A percentile compares a stretch with the other conserved stretches of the same genome.
Evolutionary conservation across 1,284 basidiomycete species (phyloP).

Genomic region (Cryptococcus hybrid): DNA sequence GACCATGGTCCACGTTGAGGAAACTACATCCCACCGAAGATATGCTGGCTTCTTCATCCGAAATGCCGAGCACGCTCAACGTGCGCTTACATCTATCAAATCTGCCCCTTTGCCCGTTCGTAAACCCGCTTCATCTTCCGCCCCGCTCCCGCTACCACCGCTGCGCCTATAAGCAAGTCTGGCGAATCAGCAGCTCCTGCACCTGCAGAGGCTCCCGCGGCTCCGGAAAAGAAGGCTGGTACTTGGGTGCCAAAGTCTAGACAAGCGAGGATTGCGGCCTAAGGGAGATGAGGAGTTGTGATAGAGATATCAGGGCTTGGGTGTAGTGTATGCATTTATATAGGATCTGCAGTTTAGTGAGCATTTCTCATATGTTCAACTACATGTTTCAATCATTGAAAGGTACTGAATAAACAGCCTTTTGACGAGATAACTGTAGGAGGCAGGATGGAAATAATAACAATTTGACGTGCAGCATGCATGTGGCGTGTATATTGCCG

Average conservation of each 20-base stretch:
- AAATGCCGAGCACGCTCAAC: constrained; percentile 84
- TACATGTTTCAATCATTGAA: too few species aligned
- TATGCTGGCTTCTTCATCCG: constrained; percentile 98
- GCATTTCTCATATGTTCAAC: too few species aligned
- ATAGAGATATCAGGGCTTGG: not conserved
- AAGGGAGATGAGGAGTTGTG: constrained; percentile 2
- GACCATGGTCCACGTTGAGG: constrained; percentile 95
- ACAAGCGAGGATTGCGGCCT: constrained; percentile 27
- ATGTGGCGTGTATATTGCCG: too few species aligned
- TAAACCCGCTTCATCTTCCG: constrained; percentile 6
- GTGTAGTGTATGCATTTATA: constrained; percentile 5
- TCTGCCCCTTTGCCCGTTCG: constrained; percentile 62
- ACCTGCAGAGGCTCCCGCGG: not conserved
- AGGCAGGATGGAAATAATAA: too few species aligned
- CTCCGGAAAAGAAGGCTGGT: constrained; percentile 10
- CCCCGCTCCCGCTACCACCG: not conserved
- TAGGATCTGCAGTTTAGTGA: too few species aligned
- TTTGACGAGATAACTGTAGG: too few species aligned
- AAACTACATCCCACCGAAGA: constrained; percentile 85
- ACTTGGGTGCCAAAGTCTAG: constrained; percentile 27
- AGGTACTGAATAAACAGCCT: too few species aligned
- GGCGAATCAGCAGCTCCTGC: constrained; percentile 4
- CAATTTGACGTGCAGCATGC: too few species aligned
- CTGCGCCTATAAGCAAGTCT: not conserved
- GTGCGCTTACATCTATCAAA: constrained; percentile 74